Evolutionary conservation across 2,329 filamentous ascomycete species (phyloP), one percentile per base, ranked within the genome.

Genomic region (Fusarium papillatum): DNA sequence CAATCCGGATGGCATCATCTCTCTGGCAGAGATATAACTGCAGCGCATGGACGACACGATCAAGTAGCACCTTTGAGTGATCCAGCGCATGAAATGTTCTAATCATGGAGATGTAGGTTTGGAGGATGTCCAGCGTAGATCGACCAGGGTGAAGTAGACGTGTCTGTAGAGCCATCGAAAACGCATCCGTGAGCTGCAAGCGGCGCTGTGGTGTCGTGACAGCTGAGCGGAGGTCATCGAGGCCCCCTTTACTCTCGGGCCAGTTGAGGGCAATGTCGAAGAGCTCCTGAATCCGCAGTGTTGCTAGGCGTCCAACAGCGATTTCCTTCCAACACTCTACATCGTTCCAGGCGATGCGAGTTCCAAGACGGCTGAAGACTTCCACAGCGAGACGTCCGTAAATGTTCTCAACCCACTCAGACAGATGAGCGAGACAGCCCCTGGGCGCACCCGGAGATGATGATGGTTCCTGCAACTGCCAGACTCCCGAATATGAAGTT

Each of bases 191-290:
- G 13, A 97, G 87, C 75, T 94, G 89, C 24, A 93, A 86, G 64
- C 95, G 93, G 39, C 92, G 90, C 68, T 92, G 90, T 5, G 93
- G 89, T 2, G 93, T 92, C 14, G 91, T 93, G 36, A 95, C 90
- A 57, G 93, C 92, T 66, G 92, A 90, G 72, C 93, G 89, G 73
- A 96, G 89, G 80, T 97, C 95, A 36, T 95, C 90, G 4, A 97
- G 88, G 1, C 93, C 95, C 4, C 93, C 92, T 66, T 89, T 88
- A 76, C 93, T 95, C 41, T 88, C 84, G 6, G 94, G 93, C 94
- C 94, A 97, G 68, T 90, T 88, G 69, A 94, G 88, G 57, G 95
- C 92, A 80, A 96, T 95, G 79, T 96, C 93, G 79, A 95, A 96
- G 13, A 97, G 86, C 79, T 95, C 92, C 10, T 89, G 87, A 57